phyloP scores from a whole-genome alignment of 306 rosid species.

The Cucumis melo region DNA sequence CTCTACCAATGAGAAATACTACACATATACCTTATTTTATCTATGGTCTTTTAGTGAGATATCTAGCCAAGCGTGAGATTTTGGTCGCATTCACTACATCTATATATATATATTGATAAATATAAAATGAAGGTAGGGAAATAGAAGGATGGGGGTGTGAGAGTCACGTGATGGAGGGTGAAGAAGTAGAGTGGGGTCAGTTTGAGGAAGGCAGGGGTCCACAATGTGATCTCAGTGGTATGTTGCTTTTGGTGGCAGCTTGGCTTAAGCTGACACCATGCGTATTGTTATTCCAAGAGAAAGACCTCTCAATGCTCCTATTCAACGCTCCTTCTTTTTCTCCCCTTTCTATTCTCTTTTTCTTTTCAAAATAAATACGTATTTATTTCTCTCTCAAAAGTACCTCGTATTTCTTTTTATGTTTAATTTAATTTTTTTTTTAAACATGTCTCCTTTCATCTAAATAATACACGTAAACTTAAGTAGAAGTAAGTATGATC shows the following conservation, averaged over 20 bases:
- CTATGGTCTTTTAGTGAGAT: no score
- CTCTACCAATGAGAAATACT: no score
- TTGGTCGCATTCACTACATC: no score
- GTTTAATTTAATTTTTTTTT: neutral
- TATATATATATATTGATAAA: no score
- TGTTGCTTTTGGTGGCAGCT: slow-evolving; percentile 50
- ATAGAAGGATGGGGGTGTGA: neutral
- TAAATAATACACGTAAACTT: no score
- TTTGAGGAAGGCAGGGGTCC: slow-evolving; percentile 11
- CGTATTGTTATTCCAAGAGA: slow-evolving; percentile 8
- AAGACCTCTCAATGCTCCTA: slow-evolving; percentile 21
- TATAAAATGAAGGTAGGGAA: no score
- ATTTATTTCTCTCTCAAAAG: neutral
- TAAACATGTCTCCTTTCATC: no score
- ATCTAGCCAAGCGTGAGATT: no score
- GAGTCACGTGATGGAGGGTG: neutral
- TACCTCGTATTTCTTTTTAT: neutral
- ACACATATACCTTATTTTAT: no score
- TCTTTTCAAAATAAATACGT: neutral
- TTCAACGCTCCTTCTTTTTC: neutral
- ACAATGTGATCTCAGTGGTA: slow-evolving; percentile 35
- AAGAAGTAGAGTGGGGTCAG: neutral
- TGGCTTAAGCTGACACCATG: slow-evolving; percentile 25
- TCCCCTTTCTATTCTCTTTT: neutral
- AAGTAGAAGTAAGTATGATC: no score